A percentile compares a stretch with the other conserved stretches of the same genome.
These are phyloP conservation scores for Pseudogymnoascus sp. DNA, from an alignment of 2,329 filamentous ascomycete genomes.

Conservation along the genomic window DNA sequence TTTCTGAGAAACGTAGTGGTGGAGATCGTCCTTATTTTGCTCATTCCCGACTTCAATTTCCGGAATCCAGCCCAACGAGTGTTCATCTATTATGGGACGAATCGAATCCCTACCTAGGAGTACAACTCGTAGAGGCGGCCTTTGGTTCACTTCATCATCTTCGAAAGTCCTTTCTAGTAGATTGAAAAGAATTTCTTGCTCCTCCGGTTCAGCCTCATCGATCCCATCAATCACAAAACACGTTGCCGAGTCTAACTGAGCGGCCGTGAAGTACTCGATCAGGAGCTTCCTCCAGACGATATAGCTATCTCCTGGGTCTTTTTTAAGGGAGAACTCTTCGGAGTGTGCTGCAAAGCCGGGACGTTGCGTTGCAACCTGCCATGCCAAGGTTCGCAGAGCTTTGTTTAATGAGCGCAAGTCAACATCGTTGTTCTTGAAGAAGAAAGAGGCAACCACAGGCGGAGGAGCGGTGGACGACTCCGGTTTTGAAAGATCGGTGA, in stretches of 20 bases:
- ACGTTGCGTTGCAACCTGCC: background rate
- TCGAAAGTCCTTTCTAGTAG: background rate
- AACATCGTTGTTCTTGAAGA: conserved; percentile 10
- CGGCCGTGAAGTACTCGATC: background rate
- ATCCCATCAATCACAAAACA: background rate
- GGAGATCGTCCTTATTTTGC: conserved; percentile 3
- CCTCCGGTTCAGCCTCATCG: background rate
- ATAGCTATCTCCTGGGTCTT: background rate
- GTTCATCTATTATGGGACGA: conserved; percentile 2
- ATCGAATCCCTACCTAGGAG: background rate
- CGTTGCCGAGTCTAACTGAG: background rate
- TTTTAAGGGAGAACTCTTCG: background rate
- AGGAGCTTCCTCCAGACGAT: background rate
- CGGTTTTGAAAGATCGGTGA: background rate
- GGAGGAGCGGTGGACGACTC: background rate
- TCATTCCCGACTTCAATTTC: background rate
- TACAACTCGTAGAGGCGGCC: background rate
- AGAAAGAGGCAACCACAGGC: conserved; percentile 1
- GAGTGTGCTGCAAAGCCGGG: background rate
- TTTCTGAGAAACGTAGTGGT: conserved; percentile 2
- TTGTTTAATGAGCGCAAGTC: conserved; percentile 7
- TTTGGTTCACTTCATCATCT: background rate
- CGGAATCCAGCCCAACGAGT: conserved; percentile 4
- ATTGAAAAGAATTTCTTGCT: background rate
- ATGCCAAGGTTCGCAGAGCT: conserved; percentile 1